These are phyloP conservation scores for Bruguiera sexangula DNA, from an alignment of 345 rosid genomes.

Conservation along the genomic window DNA sequence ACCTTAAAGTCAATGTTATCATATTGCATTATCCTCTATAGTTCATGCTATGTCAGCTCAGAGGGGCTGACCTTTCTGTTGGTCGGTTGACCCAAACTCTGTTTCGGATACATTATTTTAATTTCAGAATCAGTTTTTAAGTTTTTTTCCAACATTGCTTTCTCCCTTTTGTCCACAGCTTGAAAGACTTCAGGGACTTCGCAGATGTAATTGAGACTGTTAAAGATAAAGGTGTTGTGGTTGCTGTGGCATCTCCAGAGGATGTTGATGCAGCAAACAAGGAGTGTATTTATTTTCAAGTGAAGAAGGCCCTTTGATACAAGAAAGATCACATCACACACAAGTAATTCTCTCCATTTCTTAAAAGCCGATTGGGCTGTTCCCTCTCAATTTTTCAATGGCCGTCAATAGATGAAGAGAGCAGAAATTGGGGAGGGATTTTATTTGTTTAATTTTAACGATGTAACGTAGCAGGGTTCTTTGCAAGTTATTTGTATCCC, in stretches of 20 bases:
- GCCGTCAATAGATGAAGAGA: not conserved
- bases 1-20: too few relatives aligned
- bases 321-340: not conserved
- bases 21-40: not conserved
- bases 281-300: slow-evolving; percentile 53
- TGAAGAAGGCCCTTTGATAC: slow-evolving; percentile 42
- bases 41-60: not conserved
- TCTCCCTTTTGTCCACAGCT: not conserved
- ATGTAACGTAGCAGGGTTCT: too few relatives aligned
- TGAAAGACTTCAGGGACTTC: slow-evolving; percentile 51
- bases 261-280: slow-evolving; percentile 70
- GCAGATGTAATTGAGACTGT: slow-evolving; percentile 63
- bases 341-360: not conserved
- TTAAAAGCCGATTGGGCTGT: not conserved
- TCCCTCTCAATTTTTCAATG: not conserved
- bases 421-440: too few relatives aligned
- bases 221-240: slow-evolving; percentile 65
- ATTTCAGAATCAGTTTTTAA: not conserved
- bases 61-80: too few relatives aligned
- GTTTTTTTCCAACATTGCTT: not conserved
- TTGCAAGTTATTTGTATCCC: too few relatives aligned
- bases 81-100: too few relatives aligned
- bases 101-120: too few relatives aligned
- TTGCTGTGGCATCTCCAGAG: slow-evolving; percentile 46
- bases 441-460: too few relatives aligned